Evolutionary conservation across 495 filamentous ascomycete species (phyloP), one percentile per base, ranked within the genome.

Genomic region (Trichoderma reesei): DNA sequence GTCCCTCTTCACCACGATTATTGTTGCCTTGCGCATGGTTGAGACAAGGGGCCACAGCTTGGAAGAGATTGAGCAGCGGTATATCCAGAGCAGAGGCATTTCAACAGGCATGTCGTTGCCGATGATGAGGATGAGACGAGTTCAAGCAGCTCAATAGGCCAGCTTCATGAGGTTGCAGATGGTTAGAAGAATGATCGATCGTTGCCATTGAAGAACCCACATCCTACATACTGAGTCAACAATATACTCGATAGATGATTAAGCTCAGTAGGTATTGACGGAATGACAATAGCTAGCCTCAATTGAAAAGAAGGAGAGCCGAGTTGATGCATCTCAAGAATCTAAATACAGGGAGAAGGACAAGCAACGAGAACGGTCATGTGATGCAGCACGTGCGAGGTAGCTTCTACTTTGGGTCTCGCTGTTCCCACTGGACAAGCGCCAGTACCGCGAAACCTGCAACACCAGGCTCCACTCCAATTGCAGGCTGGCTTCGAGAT

Each of bases 31-130:
- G 1, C 83, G 73, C 63, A 88, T 88, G 85, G 81, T 80, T 4
- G 86, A 89, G 72, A 87, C 86, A 0, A 76, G 80, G 56, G 85
- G 85, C 0, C 70, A 75, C 41, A 79, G 76, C 4, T 71, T 89
- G 38, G 82, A 84, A 64, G 80, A 82, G 64, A 86, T 88, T 67
- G 81, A 87, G 4, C 33, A 63, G 44, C 51, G 51, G 16, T 56
- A 56, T 34, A 11, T 33, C 3, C 31, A 33, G 8, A 56, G 26
- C 51, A 64, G 63, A 34, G 26, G 51, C 9, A 34, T 34, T 5
- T 56, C 51, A 14, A 14, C 51, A 0, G 51, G 51, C 9, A 33
- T 56, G 20, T 56, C 51, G 1, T 10, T 56, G 5, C 20, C 26
- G 26, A 56, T 34, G 31, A 14, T 56, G 31, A 56, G 51, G 51